These are phyloP conservation scores for Candida mattraensis DNA, from an alignment of 805 yeast genomes.

Conservation along the genomic window DNA sequence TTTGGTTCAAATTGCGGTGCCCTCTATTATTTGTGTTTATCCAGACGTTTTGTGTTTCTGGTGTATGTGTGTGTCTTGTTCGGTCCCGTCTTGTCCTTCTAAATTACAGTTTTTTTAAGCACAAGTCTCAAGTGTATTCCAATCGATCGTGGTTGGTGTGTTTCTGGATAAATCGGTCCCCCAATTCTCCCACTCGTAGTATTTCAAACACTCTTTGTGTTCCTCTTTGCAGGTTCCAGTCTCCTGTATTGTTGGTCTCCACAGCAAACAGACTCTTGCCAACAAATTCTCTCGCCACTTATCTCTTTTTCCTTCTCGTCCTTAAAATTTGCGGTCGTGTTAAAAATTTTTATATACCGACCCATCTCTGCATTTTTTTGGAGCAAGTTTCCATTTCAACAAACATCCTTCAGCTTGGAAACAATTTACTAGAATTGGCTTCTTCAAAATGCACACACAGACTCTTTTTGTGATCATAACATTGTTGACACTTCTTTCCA, in stretches of 20 bases:
- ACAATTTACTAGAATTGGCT: too few relatives aligned
- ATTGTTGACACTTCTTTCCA: slow-evolving; percentile 37
- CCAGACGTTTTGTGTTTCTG: neutral
- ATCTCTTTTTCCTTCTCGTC: slow-evolving; percentile 3
- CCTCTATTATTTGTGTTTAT: neutral
- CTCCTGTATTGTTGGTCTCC: too few relatives aligned
- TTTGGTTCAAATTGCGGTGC: too few relatives aligned
- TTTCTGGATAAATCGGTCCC: neutral
- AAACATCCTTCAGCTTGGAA: too few relatives aligned
- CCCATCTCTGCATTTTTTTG: neutral
- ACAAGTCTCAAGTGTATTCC: too few relatives aligned
- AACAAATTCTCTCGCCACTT: neutral
- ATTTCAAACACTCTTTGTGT: neutral
- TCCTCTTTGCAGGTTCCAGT: too few relatives aligned
- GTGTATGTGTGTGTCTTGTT: neutral
- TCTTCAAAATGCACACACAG: slow-evolving; percentile 18
- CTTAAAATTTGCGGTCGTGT: slow-evolving; percentile 8
- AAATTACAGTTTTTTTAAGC: too few relatives aligned
- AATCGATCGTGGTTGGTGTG: too few relatives aligned
- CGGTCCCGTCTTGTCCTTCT: too few relatives aligned
- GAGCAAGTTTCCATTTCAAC: neutral
- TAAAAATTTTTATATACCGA: slow-evolving; percentile 5
- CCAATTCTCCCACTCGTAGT: neutral
- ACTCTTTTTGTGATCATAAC: slow-evolving; percentile 37
- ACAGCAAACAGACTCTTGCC: neutral